phyloP scores from a whole-genome alignment of 2,329 filamentous ascomycete species.

The Dothistroma pini region DNA sequence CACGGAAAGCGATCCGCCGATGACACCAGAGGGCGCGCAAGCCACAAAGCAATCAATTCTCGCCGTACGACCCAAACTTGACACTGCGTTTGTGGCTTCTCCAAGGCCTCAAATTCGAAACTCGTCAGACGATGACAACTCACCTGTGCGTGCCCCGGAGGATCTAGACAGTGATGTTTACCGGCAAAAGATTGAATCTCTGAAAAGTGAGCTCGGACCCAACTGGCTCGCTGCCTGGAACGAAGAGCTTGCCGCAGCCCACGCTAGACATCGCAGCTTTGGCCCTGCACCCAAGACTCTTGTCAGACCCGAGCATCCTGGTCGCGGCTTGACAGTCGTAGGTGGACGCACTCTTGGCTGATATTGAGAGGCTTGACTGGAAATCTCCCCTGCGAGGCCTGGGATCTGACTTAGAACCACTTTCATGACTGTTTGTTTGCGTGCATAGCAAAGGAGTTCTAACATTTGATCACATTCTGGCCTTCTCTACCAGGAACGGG shows the following conservation, averaged over 20 bases:
- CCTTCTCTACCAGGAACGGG: neutral
- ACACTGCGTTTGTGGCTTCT: constrained; percentile 30
- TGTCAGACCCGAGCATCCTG: constrained; percentile 23
- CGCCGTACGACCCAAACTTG: constrained; percentile 26
- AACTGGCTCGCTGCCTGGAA: constrained; percentile 83
- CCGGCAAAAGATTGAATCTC: constrained; percentile 78
- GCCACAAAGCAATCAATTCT: constrained; percentile 17
- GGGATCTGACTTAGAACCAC: neutral
- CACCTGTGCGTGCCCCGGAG: constrained; percentile 27
- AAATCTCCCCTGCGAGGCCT: neutral
- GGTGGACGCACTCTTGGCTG: constrained; percentile 34
- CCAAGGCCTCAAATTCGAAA: constrained; percentile 28
- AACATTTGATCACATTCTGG: neutral
- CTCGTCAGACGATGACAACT: constrained; percentile 31
- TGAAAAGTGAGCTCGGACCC: constrained; percentile 80
- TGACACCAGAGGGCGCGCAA: constrained; percentile 26
- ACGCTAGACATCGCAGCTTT: constrained; percentile 22
- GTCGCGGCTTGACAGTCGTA: constrained; percentile 30
- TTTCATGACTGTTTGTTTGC: neutral
- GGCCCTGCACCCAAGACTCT: constrained; percentile 29
- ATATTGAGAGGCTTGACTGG: neutral
- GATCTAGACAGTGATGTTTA: constrained; percentile 49
- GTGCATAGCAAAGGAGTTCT: neutral
- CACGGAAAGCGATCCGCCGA: constrained; percentile 26
- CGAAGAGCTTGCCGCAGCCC: constrained; percentile 59